Base-by-base conservation (phyloP, 371 early-diverging fungal species). In the Syncephalastrum racemosum region DNA sequence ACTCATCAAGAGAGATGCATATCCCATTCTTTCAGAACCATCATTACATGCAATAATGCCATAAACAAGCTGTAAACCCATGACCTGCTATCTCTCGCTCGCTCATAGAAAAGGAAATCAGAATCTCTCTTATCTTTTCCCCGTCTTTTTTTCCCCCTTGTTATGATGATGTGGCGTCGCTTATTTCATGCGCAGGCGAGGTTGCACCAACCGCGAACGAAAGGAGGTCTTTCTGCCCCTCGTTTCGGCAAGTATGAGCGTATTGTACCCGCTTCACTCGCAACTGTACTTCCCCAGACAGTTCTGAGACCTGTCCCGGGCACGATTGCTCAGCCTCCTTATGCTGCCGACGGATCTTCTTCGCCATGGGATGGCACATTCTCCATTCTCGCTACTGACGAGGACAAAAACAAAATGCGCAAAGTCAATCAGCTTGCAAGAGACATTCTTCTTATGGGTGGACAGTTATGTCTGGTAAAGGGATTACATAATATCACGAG, bases 311-410 rank as follows among this genome's bases (percentile, higher is more conserved):
- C 55, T 10, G 87, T 95, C 8, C 93, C 93, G 1, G 60, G 56
- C 0, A 66, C 76, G 48, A 92, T 97, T 51, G 42, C 46, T 14
- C 63, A 70, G 27, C 95, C 95, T 4, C 86, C 87, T 64, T 94
- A 95, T 62, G 91, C 91, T 0, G 77, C 56, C 1, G 50, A 66
- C 36, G 91, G 93, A 0, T 58, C 68, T 4, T 87, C 78, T 1
- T 77, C 93, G 0, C 64, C 66, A 36, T 84, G 85, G 77, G 86
- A 87, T 1, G 48, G 63, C 1, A 53, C 54, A 3, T 56, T 80
- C 15, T 76, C 78, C 16, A 70, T 71, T 12, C 64, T 79, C 66
- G 76, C 65, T 19, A 58, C 64, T 2, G 77, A 75, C 4, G 85
- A 87, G 31, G 84, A 85, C 4, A 40, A 56, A 36, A 79, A 79